These are phyloP conservation scores for Phytophthora cryptogea DNA, from an alignment of 352 stramenopile genomes.

Conservation along the genomic window DNA sequence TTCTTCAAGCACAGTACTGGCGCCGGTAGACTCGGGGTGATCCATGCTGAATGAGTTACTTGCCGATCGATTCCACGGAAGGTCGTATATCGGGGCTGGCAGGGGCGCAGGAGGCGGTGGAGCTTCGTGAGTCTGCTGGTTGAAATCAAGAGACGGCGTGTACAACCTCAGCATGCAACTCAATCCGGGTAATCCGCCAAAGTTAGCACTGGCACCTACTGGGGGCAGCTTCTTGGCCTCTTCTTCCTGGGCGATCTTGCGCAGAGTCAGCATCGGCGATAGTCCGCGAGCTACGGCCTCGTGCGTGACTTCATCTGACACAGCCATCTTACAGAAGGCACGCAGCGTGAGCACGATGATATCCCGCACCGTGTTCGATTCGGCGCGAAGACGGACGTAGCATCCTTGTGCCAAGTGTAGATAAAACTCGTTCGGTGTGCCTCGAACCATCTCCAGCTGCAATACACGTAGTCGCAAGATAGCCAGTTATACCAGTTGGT, in stretches of 20 bases:
- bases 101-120: conserved; percentile 19
- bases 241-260: conserved; percentile 54
- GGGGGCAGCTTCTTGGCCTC: conserved; percentile 44
- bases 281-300: conserved; percentile 52
- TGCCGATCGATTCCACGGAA: conserved; percentile 64
- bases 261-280: conserved; percentile 71
- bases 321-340: conserved; percentile 68
- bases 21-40: conserved; percentile 26
- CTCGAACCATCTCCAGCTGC: conserved; percentile 63
- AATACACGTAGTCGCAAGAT: conserved; percentile 5
- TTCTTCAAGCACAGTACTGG: conserved; percentile 33
- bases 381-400: conserved; percentile 71
- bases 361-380: conserved; percentile 75
- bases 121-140: conserved; percentile 42
- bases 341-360: conserved; percentile 84
- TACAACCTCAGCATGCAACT: conserved; percentile 64
- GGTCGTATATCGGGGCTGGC: conserved; percentile 41
- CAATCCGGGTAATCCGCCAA: conserved; percentile 47
- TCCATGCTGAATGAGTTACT: conserved; percentile 36
- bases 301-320: conserved; percentile 51
- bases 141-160: conserved; percentile 55
- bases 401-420: conserved; percentile 60
- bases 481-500: conserved; percentile 2
- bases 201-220: conserved; percentile 54
- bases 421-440: conserved; percentile 68